Percentiles rank a stretch among this genome's conserved stretches.
Conservation (phyloP, 2,329 filamentous ascomycete species). For the Lecanicillium sp. region DNA sequence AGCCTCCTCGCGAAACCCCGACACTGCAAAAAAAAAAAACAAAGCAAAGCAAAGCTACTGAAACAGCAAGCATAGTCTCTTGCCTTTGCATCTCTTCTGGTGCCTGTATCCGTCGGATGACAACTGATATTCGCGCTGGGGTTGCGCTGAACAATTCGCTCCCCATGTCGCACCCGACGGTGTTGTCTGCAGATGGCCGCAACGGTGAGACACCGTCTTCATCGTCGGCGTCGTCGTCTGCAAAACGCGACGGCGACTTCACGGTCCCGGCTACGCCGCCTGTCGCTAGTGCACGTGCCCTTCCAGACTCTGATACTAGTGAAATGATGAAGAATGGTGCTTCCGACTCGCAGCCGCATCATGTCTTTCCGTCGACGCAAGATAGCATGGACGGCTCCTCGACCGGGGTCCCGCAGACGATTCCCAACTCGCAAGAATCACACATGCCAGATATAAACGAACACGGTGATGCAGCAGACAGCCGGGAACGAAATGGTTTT, state of each 20-base stretch:
- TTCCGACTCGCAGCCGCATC: not conserved
- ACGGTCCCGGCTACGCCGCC: slow-evolving; percentile 9
- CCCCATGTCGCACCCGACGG: slow-evolving; percentile 12
- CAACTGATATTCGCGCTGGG: slow-evolving; percentile 6
- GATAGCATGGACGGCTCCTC: not conserved
- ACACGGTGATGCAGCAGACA: too few relatives aligned
- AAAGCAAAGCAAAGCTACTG: too few relatives aligned
- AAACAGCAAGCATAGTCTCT: too few relatives aligned
- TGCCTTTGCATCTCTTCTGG: too few relatives aligned
- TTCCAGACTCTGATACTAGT: not conserved
- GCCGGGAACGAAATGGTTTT: slow-evolving; percentile 3
- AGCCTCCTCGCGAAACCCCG: too few relatives aligned
- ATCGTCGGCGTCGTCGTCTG: slow-evolving; percentile 5
- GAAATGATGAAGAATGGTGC: not conserved
- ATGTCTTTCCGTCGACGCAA: not conserved
- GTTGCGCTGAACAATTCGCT: slow-evolving; percentile 8
- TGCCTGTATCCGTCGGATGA: not conserved
- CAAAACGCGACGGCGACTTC: slow-evolving; percentile 9
- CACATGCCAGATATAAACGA: slow-evolving; percentile 2
- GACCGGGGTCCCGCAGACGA: slow-evolving; percentile 3
- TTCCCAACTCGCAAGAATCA: slow-evolving; percentile 9
- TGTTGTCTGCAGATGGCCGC: slow-evolving; percentile 3
- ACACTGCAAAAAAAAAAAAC: too few relatives aligned
- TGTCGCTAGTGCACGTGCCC: slow-evolving; percentile 4
- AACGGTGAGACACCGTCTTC: slow-evolving; percentile 7